Percentiles rank a stretch among this genome's conserved stretches.
These are phyloP conservation scores for Anaeromyces robustus DNA, from an alignment of 192 early-diverging fungal species.

Conservation along the genomic window DNA sequence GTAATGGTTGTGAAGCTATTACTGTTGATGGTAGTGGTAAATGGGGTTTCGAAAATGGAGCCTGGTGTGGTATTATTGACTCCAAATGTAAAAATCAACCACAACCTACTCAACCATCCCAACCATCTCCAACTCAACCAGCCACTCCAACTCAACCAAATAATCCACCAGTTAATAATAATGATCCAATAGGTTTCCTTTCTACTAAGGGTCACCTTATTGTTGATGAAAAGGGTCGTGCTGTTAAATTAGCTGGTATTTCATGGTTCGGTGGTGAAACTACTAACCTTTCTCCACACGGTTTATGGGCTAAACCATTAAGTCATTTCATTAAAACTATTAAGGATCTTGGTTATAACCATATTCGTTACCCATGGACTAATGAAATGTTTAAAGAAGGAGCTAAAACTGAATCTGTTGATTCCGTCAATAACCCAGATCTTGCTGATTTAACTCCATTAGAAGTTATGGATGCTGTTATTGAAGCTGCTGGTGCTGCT, in stretches of 20 bases:
- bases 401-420: conserved; percentile 1
- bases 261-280: conserved; percentile 11
- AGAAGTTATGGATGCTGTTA: conserved; percentile 11
- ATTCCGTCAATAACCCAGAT: conserved; percentile 13
- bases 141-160: neutral
- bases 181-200: neutral
- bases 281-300: conserved; percentile 2
- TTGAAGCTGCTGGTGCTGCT: conserved; percentile 8
- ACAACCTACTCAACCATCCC: neutral
- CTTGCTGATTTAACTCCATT: conserved; percentile 7
- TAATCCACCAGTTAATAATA: neutral
- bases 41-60: neutral
- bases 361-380: conserved; percentile 11
- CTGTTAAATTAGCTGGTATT: conserved; percentile 6
- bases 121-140: neutral
- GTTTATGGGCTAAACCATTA: conserved; percentile 7
- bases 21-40: neutral
- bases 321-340: conserved; percentile 2
- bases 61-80: neutral
- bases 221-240: conserved; percentile 7
- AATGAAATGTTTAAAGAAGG: conserved; percentile 10
- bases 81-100: neutral
- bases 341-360: conserved; percentile 5
- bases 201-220: conserved; percentile 4
- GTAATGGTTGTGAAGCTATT: neutral